Conservation (phyloP, 1,139 yeast genomes). For the Geotrichum macrosporum region DNA sequence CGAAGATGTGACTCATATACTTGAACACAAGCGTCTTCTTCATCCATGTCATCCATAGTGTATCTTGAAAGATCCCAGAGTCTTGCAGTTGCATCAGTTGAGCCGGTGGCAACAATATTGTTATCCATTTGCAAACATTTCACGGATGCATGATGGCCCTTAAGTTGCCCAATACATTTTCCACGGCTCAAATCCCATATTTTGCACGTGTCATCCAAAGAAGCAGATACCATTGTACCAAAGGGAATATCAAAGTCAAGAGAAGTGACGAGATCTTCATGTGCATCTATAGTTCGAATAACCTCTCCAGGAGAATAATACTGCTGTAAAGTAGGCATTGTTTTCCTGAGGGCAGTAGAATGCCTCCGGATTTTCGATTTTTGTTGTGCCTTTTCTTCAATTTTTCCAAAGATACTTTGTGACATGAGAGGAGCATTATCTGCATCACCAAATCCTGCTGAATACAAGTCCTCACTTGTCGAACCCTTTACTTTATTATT, state of each 20-base stretch:
- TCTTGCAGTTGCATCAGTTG: conserved; percentile 56
- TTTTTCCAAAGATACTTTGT: conserved; percentile 41
- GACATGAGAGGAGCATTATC: conserved; percentile 31
- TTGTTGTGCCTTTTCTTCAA: conserved; percentile 30
- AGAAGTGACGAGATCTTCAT: conserved; percentile 48
- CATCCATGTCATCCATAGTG: conserved; percentile 25
- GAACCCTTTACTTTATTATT: too few relatives aligned
- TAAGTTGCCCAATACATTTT: conserved; percentile 34
- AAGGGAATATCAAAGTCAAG: conserved; percentile 67
- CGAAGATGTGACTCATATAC: conserved; percentile 61
- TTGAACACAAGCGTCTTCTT: conserved; percentile 39
- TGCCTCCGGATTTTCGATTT: conserved; percentile 20
- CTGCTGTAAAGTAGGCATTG: conserved; percentile 58
- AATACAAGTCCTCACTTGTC: too few relatives aligned
- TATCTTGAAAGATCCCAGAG: conserved; percentile 51
- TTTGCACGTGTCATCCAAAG: conserved; percentile 72
- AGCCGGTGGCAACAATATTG: conserved; percentile 54
- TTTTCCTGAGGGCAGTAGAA: conserved; percentile 42
- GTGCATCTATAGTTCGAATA: conserved; percentile 52
- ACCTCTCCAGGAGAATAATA: conserved; percentile 55
- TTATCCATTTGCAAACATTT: conserved; percentile 56
- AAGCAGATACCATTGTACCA: conserved; percentile 71
- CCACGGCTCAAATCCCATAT: conserved; percentile 74
- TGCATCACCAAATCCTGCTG: not conserved
- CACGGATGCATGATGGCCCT: conserved; percentile 47